Base-by-base conservation (phyloP, 208 protist species). In the Trypanosoma platydactyli region DNA sequence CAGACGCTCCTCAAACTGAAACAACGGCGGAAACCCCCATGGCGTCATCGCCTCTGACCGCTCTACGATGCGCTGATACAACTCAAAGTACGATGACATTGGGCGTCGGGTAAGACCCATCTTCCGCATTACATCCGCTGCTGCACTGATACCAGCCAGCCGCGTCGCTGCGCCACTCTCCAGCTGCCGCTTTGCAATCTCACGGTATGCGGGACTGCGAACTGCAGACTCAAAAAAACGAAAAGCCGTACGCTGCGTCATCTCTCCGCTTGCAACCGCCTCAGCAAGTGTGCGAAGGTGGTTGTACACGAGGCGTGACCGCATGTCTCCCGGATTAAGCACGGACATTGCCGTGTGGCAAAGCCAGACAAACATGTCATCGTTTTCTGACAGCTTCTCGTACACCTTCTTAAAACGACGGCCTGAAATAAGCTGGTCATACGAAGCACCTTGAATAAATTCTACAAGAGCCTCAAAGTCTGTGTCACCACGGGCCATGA, bases 301-400 rank as follows among this genome's bases (percentile, higher is more conserved):
- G 53, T 92, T 81, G 76, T 96, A 93, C 9, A 96, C 64, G 1
- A 96, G 71, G 13, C 91, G 80, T 13, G 86, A 94, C n/a, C 91
- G 87, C 68, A 94, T 65, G 59, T 96, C 91, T 16, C 91, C 91
- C 16, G 91, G 91, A 76, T 96, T 94, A 11, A 96, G 80, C 61
- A 96, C 91, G 1, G 91, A 80, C 91, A 96, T 96, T 13, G 91
- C 87, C n/a, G 86, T 92, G 69, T 94, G 87, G 57, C 91, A 96
- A 11, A 96, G 76, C 88, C 91, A 96, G 13, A 96, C 71, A 58
- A 96, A 94, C 80, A 94, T 90, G 66, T 96, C 91, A 63, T 96
- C 91, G 62, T 96, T 93, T 64, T 94, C 84, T 5, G 86, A 87
- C 1, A 94, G 81, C 46, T 80, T 79, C 51, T 94, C 88, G 63